A percentile compares a stretch with the other conserved stretches of the same genome.
Conservation (phyloP, 2,329 filamentous ascomycete genomes). For the Talaromyces pinophilus region DNA sequence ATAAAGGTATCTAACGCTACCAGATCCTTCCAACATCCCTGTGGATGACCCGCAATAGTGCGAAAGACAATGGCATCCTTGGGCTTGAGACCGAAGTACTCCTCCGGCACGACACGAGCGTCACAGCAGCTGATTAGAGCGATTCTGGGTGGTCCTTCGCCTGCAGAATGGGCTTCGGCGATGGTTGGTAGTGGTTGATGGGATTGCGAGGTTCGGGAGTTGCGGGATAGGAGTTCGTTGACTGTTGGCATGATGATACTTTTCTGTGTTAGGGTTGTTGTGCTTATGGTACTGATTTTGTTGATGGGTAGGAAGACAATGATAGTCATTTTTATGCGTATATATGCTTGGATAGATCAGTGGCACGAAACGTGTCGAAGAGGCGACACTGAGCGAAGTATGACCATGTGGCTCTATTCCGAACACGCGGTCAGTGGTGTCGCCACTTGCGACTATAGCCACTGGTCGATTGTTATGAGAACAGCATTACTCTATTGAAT, state of each 20-base stretch:
- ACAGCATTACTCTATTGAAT: neutral
- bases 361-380: neutral
- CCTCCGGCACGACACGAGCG: neutral
- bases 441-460: neutral
- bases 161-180: neutral
- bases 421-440: neutral
- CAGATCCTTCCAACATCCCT: conserved; percentile 7
- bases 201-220: neutral
- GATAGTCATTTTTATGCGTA: neutral
- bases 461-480: neutral
- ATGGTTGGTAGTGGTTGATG: neutral
- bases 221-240: conserved; percentile 8
- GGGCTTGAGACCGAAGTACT: neutral
- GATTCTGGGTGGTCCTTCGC: neutral
- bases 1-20: neutral
- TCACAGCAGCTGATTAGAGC: conserved; percentile 9
- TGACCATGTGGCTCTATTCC: neutral
- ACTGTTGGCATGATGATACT: neutral
- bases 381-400: neutral
- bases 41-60: conserved; percentile 9
- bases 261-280: neutral
- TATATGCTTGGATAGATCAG: neutral
- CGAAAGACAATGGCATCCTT: conserved; percentile 6
- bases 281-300: neutral
- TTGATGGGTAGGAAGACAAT: neutral